Conservation (phyloP, 495 filamentous ascomycete species). For the Penicillium waksmanii region DNA sequence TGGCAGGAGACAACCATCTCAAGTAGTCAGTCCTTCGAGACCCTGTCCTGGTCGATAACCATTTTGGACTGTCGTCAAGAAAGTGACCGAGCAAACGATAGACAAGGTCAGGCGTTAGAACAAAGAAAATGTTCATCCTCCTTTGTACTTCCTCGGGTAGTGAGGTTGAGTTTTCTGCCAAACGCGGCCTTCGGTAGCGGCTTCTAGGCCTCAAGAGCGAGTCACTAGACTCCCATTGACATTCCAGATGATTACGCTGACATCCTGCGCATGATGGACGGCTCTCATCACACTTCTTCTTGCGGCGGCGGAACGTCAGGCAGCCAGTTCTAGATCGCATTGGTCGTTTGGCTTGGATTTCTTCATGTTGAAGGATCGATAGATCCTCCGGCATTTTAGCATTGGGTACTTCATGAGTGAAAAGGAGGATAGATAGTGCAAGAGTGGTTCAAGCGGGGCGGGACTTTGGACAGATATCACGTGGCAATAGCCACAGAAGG, state of each 20-base stretch:
- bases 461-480: background rate
- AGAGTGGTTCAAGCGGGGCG: background rate
- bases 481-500: background rate
- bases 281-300: constrained; percentile 11
- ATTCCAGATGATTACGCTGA: constrained; percentile 46
- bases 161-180: background rate
- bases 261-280: constrained; percentile 19
- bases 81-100: constrained; percentile 23
- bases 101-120: constrained; percentile 12
- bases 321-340: background rate
- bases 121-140: constrained; percentile 24
- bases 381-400: background rate
- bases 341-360: background rate
- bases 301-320: constrained; percentile 10
- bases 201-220: background rate
- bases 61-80: constrained; percentile 17
- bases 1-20: constrained; percentile 15
- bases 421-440: background rate
- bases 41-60: constrained; percentile 21
- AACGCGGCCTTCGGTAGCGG: background rate
- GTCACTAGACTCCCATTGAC: constrained; percentile 18
- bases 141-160: constrained; percentile 1
- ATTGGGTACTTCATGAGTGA: background rate
- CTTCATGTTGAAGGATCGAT: background rate
- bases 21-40: constrained; percentile 12